Evolutionary conservation across 1,284 basidiomycete genomes (phyloP).

Genomic region (Rhodofomes roseus): DNA sequence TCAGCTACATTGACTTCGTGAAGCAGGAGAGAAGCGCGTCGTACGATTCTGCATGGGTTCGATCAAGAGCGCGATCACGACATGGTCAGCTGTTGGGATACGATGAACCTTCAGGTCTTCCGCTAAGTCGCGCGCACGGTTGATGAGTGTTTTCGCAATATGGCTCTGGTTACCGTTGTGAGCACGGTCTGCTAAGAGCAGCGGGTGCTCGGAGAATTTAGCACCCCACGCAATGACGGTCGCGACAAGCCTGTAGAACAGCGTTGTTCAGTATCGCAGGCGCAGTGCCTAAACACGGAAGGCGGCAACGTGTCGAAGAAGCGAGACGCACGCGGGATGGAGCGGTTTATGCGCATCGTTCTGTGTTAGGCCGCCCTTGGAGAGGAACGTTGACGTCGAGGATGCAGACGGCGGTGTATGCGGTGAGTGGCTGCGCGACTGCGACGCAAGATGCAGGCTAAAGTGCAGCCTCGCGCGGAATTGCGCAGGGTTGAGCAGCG

Average conservation of each 20-base stretch:
- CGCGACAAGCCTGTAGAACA: constrained; percentile 53
- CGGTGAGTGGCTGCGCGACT: constrained; percentile 15
- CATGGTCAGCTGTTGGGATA: constrained; percentile 75
- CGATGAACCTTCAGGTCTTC: constrained; percentile 85
- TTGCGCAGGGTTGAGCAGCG: constrained; percentile 73
- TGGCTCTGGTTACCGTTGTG: constrained; percentile 70
- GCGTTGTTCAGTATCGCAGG: too few species aligned
- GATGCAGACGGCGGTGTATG: constrained; percentile 2
- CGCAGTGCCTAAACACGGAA: neutral
- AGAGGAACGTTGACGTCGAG: neutral
- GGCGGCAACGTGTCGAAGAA: neutral
- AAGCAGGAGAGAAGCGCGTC: constrained; percentile 28
- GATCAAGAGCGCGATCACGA: constrained; percentile 72
- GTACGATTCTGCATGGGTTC: constrained; percentile 80
- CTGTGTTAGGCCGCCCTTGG: constrained; percentile 11
- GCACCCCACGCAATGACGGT: constrained; percentile 91
- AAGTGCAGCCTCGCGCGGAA: constrained; percentile 69
- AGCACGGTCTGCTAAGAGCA: constrained; percentile 74
- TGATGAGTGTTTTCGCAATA: constrained; percentile 74
- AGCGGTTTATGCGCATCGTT: constrained; percentile 16
- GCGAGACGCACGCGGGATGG: constrained; percentile 21
- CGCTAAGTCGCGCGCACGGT: constrained; percentile 78
- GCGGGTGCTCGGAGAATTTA: constrained; percentile 85
- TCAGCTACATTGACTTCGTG: constrained; percentile 5
- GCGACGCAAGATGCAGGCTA: constrained; percentile 32